Conservation (phyloP, 1,139 yeast genomes). For the Debaryomyces sp. region DNA sequence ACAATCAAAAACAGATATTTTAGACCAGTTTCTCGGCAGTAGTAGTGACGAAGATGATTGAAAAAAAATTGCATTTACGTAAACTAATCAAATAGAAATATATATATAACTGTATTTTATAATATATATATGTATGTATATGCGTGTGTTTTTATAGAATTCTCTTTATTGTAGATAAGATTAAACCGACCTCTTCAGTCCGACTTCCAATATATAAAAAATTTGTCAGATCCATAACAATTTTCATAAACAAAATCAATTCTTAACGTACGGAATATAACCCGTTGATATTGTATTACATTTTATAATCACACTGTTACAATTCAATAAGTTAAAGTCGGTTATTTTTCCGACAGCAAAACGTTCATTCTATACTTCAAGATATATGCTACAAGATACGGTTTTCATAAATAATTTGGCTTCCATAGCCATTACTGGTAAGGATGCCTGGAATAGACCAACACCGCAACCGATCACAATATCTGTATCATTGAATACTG, state of each 20-base stretch:
- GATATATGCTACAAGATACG: conserved; percentile 42
- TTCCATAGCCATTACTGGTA: conserved; percentile 68
- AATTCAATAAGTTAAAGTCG: conserved; percentile 16
- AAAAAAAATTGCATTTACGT: not conserved
- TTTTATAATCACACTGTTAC: conserved; percentile 13
- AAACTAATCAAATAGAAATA: not conserved
- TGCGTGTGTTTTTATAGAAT: no score
- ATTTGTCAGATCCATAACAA: not conserved
- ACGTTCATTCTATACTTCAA: conserved; percentile 18
- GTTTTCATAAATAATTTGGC: conserved; percentile 62
- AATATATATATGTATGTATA: not conserved
- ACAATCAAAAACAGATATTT: not conserved
- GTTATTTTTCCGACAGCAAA: conserved; percentile 20
- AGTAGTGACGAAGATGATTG: conserved; percentile 2
- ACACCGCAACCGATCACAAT: conserved; percentile 70
- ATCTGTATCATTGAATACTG: conserved; percentile 63
- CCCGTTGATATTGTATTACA: not conserved
- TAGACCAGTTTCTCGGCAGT: conserved; percentile 1
- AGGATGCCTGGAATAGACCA: conserved; percentile 75
- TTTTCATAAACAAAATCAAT: not conserved
- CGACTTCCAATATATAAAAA: not conserved
- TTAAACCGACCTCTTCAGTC: not conserved
- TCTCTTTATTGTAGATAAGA: not conserved
- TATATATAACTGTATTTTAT: not conserved
- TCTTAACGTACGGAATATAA: not conserved